Conservation (phyloP, 2,329 filamentous ascomycete species). For the Teratosphaeria viscida region DNA sequence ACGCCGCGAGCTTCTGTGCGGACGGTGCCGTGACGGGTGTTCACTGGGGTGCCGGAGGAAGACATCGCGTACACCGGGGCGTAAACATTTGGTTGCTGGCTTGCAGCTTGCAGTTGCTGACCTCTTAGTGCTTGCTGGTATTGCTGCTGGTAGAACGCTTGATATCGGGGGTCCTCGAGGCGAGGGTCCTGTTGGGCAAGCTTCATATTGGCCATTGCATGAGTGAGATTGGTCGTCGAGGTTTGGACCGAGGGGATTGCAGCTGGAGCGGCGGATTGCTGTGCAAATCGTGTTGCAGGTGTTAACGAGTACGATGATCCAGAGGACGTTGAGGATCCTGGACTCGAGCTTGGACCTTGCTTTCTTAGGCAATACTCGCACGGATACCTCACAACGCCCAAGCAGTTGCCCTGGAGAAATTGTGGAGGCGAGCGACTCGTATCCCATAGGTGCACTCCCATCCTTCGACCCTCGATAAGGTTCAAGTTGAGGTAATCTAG, state of each 20-base stretch:
- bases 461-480: conserved; percentile 9
- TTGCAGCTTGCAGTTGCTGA: not conserved
- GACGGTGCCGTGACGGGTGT: conserved; percentile 14
- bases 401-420: conserved; percentile 17
- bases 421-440: conserved; percentile 9
- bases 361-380: conserved; percentile 6
- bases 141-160: conserved; percentile 1
- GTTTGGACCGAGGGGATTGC: not conserved
- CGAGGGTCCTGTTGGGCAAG: conserved; percentile 2
- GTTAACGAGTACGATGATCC: conserved; percentile 1
- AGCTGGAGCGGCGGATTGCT: not conserved
- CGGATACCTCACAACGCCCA: not conserved
- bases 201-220: conserved; percentile 3
- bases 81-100: not conserved
- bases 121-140: conserved; percentile 1
- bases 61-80: not conserved
- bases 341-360: conserved; percentile 6
- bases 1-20: conserved; percentile 19
- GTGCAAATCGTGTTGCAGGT: not conserved
- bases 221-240: not conserved
- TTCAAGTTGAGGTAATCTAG: conserved; percentile 18
- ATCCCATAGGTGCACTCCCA: conserved; percentile 21
- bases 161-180: conserved; percentile 1
- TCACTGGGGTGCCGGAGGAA: conserved; percentile 14
- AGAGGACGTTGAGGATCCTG: not conserved